Evolutionary conservation across 257 asterid genomes (phyloP).

Genomic region (Handroanthus guayacan): DNA sequence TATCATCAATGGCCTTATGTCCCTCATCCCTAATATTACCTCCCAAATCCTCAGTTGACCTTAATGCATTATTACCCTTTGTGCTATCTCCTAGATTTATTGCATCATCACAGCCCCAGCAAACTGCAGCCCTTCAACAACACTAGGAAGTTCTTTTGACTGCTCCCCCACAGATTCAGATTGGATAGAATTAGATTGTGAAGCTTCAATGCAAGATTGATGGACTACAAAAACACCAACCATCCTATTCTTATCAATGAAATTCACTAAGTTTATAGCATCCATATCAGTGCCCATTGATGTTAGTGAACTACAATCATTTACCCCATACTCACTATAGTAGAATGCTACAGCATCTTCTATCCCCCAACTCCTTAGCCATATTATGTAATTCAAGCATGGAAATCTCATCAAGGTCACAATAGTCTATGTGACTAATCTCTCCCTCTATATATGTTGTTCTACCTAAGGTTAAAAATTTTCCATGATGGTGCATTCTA

Average conservation of each 20-base stretch:
- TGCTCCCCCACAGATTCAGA: background rate
- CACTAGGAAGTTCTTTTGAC: background rate
- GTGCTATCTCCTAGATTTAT: background rate
- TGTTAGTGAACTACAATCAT: background rate
- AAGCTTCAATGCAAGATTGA: background rate
- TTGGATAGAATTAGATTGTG: too few relatives aligned
- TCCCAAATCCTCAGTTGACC: too few relatives aligned
- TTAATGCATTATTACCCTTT: too few relatives aligned
- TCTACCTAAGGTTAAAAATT: too few relatives aligned
- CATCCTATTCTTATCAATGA: background rate
- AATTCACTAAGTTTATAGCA: background rate
- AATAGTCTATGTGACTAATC: background rate
- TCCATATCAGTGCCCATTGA: background rate
- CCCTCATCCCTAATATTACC: too few relatives aligned
- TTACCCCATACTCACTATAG: background rate
- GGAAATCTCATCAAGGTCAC: background rate
- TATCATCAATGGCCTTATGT: too few relatives aligned
- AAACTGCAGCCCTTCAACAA: background rate
- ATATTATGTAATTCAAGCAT: background rate
- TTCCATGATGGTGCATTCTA: too few relatives aligned
- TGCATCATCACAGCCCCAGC: background rate
- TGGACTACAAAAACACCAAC: background rate
- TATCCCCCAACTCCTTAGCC: background rate
- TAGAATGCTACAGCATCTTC: background rate
- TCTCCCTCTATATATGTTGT: too few relatives aligned